phyloP scores from a whole-genome alignment of 2,329 filamentous ascomycete species.

The Neopestalotiopsis sp. region DNA sequence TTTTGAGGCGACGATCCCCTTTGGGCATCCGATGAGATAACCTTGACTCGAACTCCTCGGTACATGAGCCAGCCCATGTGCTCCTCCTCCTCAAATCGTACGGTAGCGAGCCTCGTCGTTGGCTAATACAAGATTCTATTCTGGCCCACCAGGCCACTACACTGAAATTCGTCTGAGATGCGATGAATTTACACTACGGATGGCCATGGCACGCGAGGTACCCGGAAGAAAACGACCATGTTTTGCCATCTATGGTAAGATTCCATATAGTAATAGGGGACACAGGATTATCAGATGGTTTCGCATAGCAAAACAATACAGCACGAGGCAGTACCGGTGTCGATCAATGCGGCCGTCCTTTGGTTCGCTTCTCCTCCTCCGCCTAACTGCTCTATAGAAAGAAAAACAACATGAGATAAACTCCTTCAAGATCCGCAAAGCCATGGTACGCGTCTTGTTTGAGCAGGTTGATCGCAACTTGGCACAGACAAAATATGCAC shows the following conservation, averaged over 20 bases:
- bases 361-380: neutral
- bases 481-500: neutral
- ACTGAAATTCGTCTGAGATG: neutral
- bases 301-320: neutral
- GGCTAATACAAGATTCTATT: too few relatives aligned
- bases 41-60: neutral
- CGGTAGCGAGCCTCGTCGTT: too few relatives aligned
- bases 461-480: constrained; percentile 11
- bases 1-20: constrained; percentile 3
- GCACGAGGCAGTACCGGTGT: neutral
- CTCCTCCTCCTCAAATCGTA: too few relatives aligned
- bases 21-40: neutral
- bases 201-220: neutral
- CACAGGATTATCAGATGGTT: neutral
- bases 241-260: neutral
- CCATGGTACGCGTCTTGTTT: constrained; percentile 9
- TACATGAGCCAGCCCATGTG: too few relatives aligned
- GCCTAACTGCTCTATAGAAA: too few relatives aligned
- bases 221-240: neutral
- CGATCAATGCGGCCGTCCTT: neutral
- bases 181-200: neutral
- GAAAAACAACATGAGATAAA: constrained; percentile 1
- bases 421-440: constrained; percentile 3
- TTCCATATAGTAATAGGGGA: neutral
- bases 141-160: neutral